A percentile compares a stretch with the other conserved stretches of the same genome.
Evolutionary conservation across 1,139 yeast genomes (phyloP).

Genomic region (Yamadazyma atmosphaerica): DNA sequence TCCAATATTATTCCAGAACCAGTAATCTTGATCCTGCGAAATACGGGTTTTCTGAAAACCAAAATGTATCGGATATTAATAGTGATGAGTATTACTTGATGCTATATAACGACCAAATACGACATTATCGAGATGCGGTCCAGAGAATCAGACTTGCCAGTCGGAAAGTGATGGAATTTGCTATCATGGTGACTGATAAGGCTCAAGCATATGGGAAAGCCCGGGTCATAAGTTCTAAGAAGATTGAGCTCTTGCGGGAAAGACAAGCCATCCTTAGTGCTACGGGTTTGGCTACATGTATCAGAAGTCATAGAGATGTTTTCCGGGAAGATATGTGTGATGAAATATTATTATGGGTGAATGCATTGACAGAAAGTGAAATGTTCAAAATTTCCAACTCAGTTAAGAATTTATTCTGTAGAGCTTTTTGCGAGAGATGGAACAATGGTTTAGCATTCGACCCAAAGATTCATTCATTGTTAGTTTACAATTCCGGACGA

Average conservation of each 20-base stretch:
- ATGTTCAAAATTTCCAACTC: slow-evolving; percentile 50
- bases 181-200: slow-evolving; percentile 67
- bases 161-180: slow-evolving; percentile 64
- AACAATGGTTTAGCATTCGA: slow-evolving; percentile 37
- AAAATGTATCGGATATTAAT: slow-evolving; percentile 38
- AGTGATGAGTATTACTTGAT: slow-evolving; percentile 57
- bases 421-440: slow-evolving; percentile 58
- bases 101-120: slow-evolving; percentile 77
- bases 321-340: slow-evolving; percentile 83
- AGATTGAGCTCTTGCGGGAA: slow-evolving; percentile 49
- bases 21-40: slow-evolving; percentile 32
- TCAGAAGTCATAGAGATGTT: slow-evolving; percentile 65
- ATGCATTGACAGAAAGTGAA: slow-evolving; percentile 57
- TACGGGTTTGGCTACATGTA: slow-evolving; percentile 68
- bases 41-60: slow-evolving; percentile 24
- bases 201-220: slow-evolving; percentile 72
- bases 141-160: slow-evolving; percentile 66
- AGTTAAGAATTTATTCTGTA: slow-evolving; percentile 54
- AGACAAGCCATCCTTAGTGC: slow-evolving; percentile 54
- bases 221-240: slow-evolving; percentile 57
- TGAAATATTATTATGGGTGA: slow-evolving; percentile 66
- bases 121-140: slow-evolving; percentile 74
- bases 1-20: slow-evolving; percentile 26
- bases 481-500: slow-evolving; percentile 31
- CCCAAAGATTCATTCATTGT: slow-evolving; percentile 12